These are phyloP conservation scores for Passiflora organensis DNA, from an alignment of 345 rosid genomes.

Conservation along the genomic window DNA sequence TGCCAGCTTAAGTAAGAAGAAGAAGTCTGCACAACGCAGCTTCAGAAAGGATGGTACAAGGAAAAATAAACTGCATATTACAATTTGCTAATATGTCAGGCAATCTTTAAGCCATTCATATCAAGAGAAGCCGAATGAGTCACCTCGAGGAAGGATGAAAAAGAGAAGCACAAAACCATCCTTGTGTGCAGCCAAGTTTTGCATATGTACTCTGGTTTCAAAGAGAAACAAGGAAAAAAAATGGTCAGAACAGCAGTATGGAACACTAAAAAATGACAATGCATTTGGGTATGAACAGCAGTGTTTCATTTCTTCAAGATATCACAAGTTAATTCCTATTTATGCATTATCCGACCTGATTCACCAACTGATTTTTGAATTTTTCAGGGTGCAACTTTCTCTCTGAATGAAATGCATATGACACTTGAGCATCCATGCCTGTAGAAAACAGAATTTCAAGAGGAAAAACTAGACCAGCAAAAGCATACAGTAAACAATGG, in stretches of 20 bases:
- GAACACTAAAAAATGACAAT: background rate
- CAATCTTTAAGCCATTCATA: no score
- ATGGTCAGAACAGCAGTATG: background rate
- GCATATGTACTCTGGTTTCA: conserved; percentile 62
- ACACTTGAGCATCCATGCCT: conserved; percentile 98
- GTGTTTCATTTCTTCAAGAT: background rate
- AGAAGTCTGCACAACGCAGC: no score
- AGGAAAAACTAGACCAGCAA: background rate
- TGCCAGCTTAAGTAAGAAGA: background rate
- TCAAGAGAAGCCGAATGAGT: no score
- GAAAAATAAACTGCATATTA: no score
- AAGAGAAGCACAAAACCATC: conserved; percentile 82
- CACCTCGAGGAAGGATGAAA: conserved; percentile 68
- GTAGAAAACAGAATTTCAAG: conserved; percentile 10
- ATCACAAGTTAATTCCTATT: background rate
- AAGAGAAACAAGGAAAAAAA: background rate
- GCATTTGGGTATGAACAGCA: no score
- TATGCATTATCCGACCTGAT: conserved; percentile 55
- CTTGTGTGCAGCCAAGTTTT: conserved; percentile 91
- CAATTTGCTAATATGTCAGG: background rate
- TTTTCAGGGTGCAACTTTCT: conserved; percentile 64
- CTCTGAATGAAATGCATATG: conserved; percentile 25
- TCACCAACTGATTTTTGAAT: conserved; percentile 52
- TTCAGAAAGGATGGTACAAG: no score
- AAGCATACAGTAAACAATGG: no score